Percentiles rank a stretch among this genome's conserved stretches.
These are phyloP conservation scores for Heritiera littoralis DNA, from an alignment of 345 rosid species.

Conservation along the genomic window DNA sequence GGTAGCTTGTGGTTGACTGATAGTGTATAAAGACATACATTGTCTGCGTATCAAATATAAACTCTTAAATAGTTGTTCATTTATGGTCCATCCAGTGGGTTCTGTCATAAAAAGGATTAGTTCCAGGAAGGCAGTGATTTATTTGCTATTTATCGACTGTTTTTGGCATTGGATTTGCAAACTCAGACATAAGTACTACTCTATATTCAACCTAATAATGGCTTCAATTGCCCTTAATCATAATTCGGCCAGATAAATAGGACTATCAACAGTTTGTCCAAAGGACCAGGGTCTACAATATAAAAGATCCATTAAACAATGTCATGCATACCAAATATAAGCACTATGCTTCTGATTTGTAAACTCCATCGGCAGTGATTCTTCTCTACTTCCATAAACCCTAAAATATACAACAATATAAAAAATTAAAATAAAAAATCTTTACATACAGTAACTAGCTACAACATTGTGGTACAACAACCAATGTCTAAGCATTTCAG, in stretches of 20 bases:
- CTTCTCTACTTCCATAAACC: not conserved
- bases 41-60: too few species aligned
- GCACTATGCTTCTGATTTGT: not conserved
- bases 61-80: too few species aligned
- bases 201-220: not conserved
- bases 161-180: not conserved
- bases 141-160: not conserved
- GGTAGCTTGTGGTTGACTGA: too few species aligned
- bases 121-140: not conserved
- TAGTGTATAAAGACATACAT: too few species aligned
- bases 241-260: not conserved
- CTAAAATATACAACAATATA: too few species aligned
- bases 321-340: not conserved
- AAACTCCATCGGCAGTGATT: not conserved
- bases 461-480: too few species aligned
- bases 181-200: not conserved
- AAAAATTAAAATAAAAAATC: too few species aligned
- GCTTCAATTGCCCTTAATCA: not conserved
- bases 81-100: too few species aligned
- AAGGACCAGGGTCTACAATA: conserved; percentile 1
- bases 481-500: too few species aligned
- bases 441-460: too few species aligned
- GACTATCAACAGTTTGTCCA: not conserved
- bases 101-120: not conserved
- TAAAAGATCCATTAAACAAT: not conserved